phyloP scores from a whole-genome alignment of 2,329 filamentous ascomycete species.

The Xylaria sp. region DNA sequence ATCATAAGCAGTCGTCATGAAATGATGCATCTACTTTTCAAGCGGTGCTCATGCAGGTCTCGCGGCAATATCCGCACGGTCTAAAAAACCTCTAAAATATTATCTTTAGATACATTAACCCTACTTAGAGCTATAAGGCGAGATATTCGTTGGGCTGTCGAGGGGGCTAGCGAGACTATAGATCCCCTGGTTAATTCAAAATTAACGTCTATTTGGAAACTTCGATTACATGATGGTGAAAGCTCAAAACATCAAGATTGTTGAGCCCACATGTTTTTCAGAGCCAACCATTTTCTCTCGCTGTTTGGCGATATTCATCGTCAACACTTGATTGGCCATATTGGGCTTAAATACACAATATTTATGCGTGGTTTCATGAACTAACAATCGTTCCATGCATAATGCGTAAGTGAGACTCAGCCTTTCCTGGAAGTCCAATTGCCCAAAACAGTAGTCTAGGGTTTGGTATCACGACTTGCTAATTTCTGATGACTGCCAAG shows the following conservation, averaged over 20 bases:
- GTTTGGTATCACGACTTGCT: constrained; percentile 30
- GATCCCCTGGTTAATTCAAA: background rate
- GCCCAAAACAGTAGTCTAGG: background rate
- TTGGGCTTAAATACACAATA: constrained; percentile 3
- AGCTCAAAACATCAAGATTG: background rate
- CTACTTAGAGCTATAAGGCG: background rate
- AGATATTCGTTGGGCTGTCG: background rate
- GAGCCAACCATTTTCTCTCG: background rate
- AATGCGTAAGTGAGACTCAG: constrained; percentile 18
- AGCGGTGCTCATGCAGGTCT: constrained; percentile 3
- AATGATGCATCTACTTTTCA: background rate
- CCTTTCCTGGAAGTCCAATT: background rate
- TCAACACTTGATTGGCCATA: background rate
- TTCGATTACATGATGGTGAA: background rate
- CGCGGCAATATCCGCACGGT: constrained; percentile 5
- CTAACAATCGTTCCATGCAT: constrained; percentile 23
- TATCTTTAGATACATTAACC: background rate
- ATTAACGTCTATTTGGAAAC: background rate
- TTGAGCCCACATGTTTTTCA: background rate
- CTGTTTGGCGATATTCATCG: background rate
- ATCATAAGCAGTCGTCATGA: background rate
- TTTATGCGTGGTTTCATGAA: constrained; percentile 9
- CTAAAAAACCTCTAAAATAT: background rate
- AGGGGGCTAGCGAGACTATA: background rate
- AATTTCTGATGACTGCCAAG: constrained; percentile 36